Evolutionary conservation across 2,329 filamentous ascomycete species (phyloP), one percentile per base, ranked within the genome.

Genomic region (Truncatella angustata): DNA sequence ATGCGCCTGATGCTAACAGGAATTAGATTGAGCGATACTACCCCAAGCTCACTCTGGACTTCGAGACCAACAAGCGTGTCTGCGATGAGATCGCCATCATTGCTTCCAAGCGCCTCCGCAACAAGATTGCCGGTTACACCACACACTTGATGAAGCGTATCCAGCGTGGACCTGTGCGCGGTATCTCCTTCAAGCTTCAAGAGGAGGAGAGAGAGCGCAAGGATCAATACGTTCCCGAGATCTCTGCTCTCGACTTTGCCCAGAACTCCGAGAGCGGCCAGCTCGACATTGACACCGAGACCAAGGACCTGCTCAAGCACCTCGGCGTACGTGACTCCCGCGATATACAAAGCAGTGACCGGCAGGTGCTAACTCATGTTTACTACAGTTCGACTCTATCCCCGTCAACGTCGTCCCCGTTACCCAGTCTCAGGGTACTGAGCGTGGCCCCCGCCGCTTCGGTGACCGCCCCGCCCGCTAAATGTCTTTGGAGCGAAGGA

Each of bases 151-250:
- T 99, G 95, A 97, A 97, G 88, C 94, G 94, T 79, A 99, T 99
- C 70, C 94, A 97, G 85, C 91, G 94, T 76, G 94, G 94, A 63
- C 94, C 94, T 63, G 94, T 99, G 78, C 95, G 94, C 70, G 94
- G 94, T 84, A 99, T 99, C 81, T 99, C 95, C 78, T 99, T 99
- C 92, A 99, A 99, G 87, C 90, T 99, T 58, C 94, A 99, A 82
- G 94, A 99, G 84, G 94, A 99, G 84, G 94, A 99, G 88, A 91
- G 94, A 85, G 94, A 99, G 83, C 89, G 94, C 76, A 99, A 99
- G 90, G 94, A 99, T 84, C 94, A 99, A 84, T 99, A 97, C 83
- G 94, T 99, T 63, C 94, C 94, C 72, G 94, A 99, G 81, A 84
- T 99, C 68, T 99, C 95, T 57, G 94, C 94, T 72, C 89, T 99